Percentiles rank a stretch among this genome's conserved stretches.
Evolutionary conservation across 108 stramenopile species (phyloP).

Genomic region (Pinguiococcus pyrenoidosus): DNA sequence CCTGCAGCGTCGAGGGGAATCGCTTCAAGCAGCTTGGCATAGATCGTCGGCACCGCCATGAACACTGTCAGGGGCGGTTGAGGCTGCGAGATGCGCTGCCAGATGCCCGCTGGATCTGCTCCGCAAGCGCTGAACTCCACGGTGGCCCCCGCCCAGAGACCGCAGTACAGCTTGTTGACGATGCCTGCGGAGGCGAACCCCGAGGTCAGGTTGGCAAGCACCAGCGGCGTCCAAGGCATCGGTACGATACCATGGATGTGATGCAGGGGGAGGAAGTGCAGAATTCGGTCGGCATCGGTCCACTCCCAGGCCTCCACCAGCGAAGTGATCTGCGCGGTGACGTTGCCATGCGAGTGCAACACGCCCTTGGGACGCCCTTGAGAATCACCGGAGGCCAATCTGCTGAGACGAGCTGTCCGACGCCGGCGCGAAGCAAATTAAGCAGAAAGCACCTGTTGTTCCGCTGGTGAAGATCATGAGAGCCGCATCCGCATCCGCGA

Average conservation of each 20-base stretch:
- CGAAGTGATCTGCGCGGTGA: conserved; percentile 34
- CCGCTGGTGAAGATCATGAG: no score
- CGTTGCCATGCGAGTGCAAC: conserved; percentile 12
- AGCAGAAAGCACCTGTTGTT: no score
- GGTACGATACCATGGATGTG: conserved; percentile 40
- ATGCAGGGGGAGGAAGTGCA: conserved; percentile 35
- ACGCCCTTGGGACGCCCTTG: conserved; percentile 18
- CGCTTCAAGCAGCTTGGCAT: no score
- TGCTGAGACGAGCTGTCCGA: no score
- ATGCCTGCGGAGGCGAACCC: no score
- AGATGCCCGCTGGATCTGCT: conserved; percentile 22
- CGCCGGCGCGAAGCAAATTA: no score
- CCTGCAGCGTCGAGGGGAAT: no score
- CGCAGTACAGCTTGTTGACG: conserved; percentile 36
- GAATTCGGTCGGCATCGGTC: conserved; percentile 27
- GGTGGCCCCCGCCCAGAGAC: conserved; percentile 32
- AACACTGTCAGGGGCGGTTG: conserved; percentile 2
- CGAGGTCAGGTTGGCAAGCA: no score
- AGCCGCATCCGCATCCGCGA: no score
- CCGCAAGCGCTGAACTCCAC: conserved; percentile 35
- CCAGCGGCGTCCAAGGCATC: no score
- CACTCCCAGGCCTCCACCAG: conserved; percentile 39
- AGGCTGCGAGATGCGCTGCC: conserved; percentile 21
- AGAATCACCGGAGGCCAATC: no score
- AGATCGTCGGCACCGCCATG: conserved; percentile 19